These are phyloP conservation scores for Claviceps africana DNA, from an alignment of 2,329 filamentous ascomycete genomes.

Conservation along the genomic window DNA sequence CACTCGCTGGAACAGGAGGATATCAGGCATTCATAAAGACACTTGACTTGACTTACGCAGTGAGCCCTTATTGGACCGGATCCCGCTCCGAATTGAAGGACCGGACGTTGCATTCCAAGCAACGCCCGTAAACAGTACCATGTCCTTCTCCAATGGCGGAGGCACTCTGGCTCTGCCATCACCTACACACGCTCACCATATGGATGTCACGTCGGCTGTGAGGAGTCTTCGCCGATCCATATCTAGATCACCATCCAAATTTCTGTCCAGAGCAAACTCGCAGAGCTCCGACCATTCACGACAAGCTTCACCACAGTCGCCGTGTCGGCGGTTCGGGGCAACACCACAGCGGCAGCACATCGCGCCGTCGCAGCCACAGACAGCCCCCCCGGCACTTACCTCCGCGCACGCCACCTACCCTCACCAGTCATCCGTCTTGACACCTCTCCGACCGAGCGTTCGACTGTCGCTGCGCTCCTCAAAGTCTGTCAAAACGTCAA, in stretches of 20 bases:
- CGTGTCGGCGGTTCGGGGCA: conserved; percentile 29
- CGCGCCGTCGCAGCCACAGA: conserved; percentile 18
- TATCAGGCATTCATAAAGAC: neutral
- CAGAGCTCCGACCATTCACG: conserved; percentile 35
- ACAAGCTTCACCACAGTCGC: conserved; percentile 34
- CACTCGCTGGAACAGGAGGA: neutral
- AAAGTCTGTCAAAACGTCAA: conserved; percentile 41
- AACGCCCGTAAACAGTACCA: conserved; percentile 15
- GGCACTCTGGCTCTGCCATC: conserved; percentile 78
- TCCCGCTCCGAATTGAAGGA: conserved; percentile 11
- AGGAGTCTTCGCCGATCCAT: conserved; percentile 75
- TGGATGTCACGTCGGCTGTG: conserved; percentile 70
- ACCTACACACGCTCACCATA: conserved; percentile 67
- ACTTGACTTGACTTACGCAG: conserved; percentile 4
- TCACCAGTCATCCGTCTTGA: conserved; percentile 38
- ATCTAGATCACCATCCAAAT: conserved; percentile 89
- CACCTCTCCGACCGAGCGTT: conserved; percentile 51
- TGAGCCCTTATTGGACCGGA: conserved; percentile 14
- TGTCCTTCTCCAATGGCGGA: conserved; percentile 47
- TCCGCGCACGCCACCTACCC: conserved; percentile 16
- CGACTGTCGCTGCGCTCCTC: conserved; percentile 53
- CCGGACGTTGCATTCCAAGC: conserved; percentile 15
- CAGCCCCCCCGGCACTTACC: conserved; percentile 22
- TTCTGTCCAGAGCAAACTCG: conserved; percentile 41
- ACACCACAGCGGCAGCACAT: conserved; percentile 23